A percentile compares a stretch with the other conserved stretches of the same genome.
Conservation (phyloP, 306 rosid species). For the Crotalaria pallida region DNA sequence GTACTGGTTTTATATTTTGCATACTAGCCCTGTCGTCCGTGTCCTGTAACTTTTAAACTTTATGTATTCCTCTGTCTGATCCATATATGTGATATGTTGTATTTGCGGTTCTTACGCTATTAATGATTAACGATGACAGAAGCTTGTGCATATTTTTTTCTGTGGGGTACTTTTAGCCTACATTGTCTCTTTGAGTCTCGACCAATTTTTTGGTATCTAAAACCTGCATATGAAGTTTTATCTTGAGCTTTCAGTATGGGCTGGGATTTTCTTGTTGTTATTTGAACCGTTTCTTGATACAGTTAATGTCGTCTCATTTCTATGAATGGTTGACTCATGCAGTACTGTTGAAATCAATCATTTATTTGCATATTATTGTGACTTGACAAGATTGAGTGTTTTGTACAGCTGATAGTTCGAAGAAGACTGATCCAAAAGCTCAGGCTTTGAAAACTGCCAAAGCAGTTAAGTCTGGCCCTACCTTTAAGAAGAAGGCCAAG, state of each 20-base stretch:
- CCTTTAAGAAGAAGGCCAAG: constrained; percentile 54
- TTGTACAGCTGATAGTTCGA: constrained; percentile 44
- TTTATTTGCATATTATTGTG: not conserved
- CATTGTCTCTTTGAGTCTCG: not conserved
- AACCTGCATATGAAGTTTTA: not conserved
- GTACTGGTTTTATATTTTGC: too few species aligned
- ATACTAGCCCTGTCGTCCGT: too few species aligned
- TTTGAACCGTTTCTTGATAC: not conserved
- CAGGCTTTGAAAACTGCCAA: constrained; percentile 62
- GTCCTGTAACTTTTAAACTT: too few species aligned
- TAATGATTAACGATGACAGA: not conserved
- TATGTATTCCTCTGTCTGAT: too few species aligned
- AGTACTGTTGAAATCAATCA: not conserved
- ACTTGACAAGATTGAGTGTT: not conserved
- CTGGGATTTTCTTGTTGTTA: not conserved
- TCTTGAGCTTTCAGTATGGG: not conserved
- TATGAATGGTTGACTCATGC: not conserved
- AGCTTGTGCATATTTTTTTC: not conserved
- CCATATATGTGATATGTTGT: too few species aligned
- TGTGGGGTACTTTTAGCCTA: not conserved
- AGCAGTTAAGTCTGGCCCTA: constrained; percentile 46
- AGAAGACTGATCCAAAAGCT: constrained; percentile 48
- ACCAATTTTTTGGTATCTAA: not conserved
- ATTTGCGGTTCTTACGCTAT: too few species aligned
- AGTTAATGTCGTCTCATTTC: not conserved